These are phyloP conservation scores for Phylloporus sp. DNA, from an alignment of 1,284 basidiomycete species.

Conservation along the genomic window DNA sequence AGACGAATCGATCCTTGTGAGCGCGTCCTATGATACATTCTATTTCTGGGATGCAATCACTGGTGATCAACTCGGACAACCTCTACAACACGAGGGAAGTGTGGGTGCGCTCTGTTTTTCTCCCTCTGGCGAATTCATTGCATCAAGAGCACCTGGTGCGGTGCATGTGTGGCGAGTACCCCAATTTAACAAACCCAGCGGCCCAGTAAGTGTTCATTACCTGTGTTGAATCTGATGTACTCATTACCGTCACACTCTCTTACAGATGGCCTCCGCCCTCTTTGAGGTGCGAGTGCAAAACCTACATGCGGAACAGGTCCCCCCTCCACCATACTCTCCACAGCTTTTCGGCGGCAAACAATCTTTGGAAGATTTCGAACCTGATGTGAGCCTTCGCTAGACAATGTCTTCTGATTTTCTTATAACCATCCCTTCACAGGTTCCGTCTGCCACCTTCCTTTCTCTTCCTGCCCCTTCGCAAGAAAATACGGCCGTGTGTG, in stretches of 20 bases:
- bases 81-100: slow-evolving; percentile 3
- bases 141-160: background rate
- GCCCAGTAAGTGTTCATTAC: background rate
- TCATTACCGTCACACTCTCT: background rate
- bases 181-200: background rate
- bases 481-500: no score
- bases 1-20: slow-evolving; percentile 1
- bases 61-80: slow-evolving; percentile 3
- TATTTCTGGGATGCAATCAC: slow-evolving; percentile 16
- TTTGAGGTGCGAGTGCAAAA: no score
- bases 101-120: slow-evolving; percentile 11
- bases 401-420: no score
- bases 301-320: no score
- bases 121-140: slow-evolving; percentile 19
- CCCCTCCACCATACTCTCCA: no score
- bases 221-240: no score
- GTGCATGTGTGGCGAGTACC: slow-evolving; percentile 17
- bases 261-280: background rate
- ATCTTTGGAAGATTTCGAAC: no score
- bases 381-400: no score
- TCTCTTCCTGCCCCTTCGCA: no score
- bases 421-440: no score
- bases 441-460: no score
- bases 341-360: no score
- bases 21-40: slow-evolving; percentile 16